A percentile compares a stretch with the other conserved stretches of the same genome.
Evolutionary conservation across 1,284 basidiomycete genomes (phyloP).

Genomic region (Microbotryum silenes-acaulis): DNA sequence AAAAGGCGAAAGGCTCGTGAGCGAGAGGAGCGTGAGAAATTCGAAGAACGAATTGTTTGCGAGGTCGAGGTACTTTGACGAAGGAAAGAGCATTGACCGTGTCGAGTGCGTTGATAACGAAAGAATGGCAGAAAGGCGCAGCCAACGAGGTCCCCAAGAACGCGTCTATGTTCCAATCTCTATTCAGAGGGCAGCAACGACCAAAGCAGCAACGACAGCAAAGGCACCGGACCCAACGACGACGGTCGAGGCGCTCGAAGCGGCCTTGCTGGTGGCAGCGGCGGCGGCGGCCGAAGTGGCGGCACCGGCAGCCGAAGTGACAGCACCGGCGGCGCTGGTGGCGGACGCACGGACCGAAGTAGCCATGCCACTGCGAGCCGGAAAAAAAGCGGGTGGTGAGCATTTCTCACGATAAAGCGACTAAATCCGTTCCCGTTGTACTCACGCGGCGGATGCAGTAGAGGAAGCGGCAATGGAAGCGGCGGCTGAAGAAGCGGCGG

Average conservation of each 20-base stretch:
- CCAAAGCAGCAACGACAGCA: neutral
- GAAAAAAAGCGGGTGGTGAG: neutral
- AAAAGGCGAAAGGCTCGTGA: neutral
- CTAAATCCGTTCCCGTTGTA: neutral
- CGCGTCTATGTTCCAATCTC: neutral
- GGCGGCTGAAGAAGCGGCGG: neutral
- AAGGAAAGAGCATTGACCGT: neutral
- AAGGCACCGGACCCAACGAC: neutral
- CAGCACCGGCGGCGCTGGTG: neutral
- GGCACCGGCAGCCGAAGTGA: neutral
- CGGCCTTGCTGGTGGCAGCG: neutral
- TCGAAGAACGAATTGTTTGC: no score
- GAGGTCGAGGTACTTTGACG: neutral
- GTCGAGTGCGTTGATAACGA: neutral
- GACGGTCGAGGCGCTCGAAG: neutral
- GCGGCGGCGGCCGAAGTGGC: neutral
- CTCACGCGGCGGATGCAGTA: neutral
- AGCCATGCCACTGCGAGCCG: neutral
- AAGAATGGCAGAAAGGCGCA: neutral
- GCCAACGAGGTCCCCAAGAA: neutral
- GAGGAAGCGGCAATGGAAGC: neutral
- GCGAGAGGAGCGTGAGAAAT: neutral
- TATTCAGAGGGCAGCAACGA: slow-evolving; percentile 1
- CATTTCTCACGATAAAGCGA: neutral
- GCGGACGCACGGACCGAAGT: neutral